Conservation (phyloP, 129 eudicot genomes). For the Flaveria robusta region DNA sequence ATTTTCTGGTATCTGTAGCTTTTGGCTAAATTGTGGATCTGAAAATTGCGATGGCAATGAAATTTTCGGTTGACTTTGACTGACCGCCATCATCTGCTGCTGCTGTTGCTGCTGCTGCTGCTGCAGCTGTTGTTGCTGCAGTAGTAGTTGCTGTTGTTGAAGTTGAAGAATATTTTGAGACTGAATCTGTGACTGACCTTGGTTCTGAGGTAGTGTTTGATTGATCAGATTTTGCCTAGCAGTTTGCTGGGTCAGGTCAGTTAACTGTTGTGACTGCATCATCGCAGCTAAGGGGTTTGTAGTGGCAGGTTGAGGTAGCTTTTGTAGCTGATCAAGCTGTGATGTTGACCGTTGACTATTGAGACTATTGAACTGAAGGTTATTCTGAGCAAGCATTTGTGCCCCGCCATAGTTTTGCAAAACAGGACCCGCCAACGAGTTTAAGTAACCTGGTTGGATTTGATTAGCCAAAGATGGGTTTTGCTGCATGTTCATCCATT, state of each 20-base stretch:
- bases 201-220: slow-evolving; percentile 54
- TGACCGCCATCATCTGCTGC: slow-evolving; percentile 40
- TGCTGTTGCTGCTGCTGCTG: slow-evolving; percentile 53
- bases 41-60: slow-evolving; percentile 46
- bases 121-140: slow-evolving; percentile 53
- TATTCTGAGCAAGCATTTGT: slow-evolving; percentile 67
- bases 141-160: slow-evolving; percentile 59
- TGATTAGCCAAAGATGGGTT: slow-evolving; percentile 60
- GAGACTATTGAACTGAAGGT: slow-evolving; percentile 63
- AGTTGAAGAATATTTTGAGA: slow-evolving; percentile 54
- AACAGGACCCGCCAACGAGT: slow-evolving; percentile 58
- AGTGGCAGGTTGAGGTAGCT: slow-evolving; percentile 48
- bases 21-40: slow-evolving; percentile 57
- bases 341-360: slow-evolving; percentile 55
- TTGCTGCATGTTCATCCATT: slow-evolving; percentile 96
- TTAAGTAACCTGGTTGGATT: slow-evolving; percentile 61
- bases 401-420: slow-evolving; percentile 33
- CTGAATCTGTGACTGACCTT: slow-evolving; percentile 57
- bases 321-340: slow-evolving; percentile 69
- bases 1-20: slow-evolving; percentile 58
- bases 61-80: slow-evolving; percentile 49
- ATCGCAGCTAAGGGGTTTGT: slow-evolving; percentile 51
- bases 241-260: slow-evolving; percentile 55
- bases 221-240: slow-evolving; percentile 48
- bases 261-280: slow-evolving; percentile 72